Percentiles rank a stretch among this genome's conserved stretches.
phyloP scores from a whole-genome alignment of 2,329 filamentous ascomycete species.

The Teratosphaeria gauchensis region DNA sequence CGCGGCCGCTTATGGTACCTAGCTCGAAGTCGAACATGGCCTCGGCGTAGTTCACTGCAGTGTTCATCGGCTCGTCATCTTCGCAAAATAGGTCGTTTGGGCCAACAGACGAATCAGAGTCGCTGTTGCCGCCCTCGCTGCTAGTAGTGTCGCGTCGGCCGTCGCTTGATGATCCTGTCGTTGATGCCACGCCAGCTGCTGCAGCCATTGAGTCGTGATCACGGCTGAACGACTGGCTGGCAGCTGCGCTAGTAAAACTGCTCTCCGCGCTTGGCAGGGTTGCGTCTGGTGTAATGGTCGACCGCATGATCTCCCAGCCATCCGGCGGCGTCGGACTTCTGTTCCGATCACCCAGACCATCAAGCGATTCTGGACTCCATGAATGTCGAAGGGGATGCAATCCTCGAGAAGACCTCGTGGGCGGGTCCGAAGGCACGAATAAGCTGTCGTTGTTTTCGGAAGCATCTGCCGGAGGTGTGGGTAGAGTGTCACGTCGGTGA shows the following conservation, averaged over 20 bases:
- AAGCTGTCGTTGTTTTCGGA: slow-evolving; percentile 13
- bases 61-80: slow-evolving; percentile 15
- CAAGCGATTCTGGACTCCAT: slow-evolving; percentile 32
- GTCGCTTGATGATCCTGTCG: slow-evolving; percentile 20
- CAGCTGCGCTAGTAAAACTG: slow-evolving; percentile 65
- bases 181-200: slow-evolving; percentile 12
- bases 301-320: slow-evolving; percentile 71
- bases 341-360: slow-evolving; percentile 76
- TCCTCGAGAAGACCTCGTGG: slow-evolving; percentile 3
- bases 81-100: slow-evolving; percentile 33
- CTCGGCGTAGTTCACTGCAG: slow-evolving; percentile 18
- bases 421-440: slow-evolving; percentile 8
- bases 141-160: slow-evolving; percentile 33
- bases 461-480: slow-evolving; percentile 6
- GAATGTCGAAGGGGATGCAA: slow-evolving; percentile 22
- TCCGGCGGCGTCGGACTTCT: slow-evolving; percentile 62
- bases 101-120: slow-evolving; percentile 43
- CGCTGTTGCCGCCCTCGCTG: slow-evolving; percentile 21
- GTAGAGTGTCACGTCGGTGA: background rate
- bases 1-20: slow-evolving; percentile 14
- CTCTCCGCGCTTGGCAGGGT: slow-evolving; percentile 71
- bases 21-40: slow-evolving; percentile 21
- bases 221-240: slow-evolving; percentile 39
- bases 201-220: slow-evolving; percentile 28
- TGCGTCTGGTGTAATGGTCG: slow-evolving; percentile 71